Evolutionary conservation across 768 basidiomycete species (phyloP), one percentile per base, ranked within the genome.

Genomic region (Lentinula edodes): DNA sequence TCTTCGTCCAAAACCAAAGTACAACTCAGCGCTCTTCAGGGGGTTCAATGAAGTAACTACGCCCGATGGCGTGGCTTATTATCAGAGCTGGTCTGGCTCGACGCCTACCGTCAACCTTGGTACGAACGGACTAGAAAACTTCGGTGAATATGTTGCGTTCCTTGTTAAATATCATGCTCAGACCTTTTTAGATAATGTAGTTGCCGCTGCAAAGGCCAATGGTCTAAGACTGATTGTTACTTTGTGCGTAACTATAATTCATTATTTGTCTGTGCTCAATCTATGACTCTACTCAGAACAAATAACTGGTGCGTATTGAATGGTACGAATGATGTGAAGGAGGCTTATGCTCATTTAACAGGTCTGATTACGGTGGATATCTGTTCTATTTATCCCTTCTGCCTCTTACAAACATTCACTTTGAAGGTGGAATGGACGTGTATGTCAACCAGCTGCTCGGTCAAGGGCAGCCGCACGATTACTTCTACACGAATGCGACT

Each of bases 361-460:
- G 58, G 58, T 60, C 62, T 54, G 62, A 63, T 34, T 63, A 63
- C 18, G 62, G 55, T 57, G 18, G 34, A 39, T 16, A 20, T 0
- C 12, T 43, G 20, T 56, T 42, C 41, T 43, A 10, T 13, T 6
- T 56, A 36, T n/a, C 35, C n/a, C n/a, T 8, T 23, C 0, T 0
- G 41, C 18, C 39, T 5, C 20, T 55, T 10, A 20, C 16, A 6
- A 52, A 52, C 34, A 10, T 5, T 41, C 6, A n/a, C 18, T 20
- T 23, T 20, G 20, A 41, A 63, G 85, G 85, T 32, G 86, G 86
- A 41, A 87, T 88, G 85, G 86, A 88, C 63, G 83, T 87, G 28
- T 87, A 88, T 66, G 81, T 85, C 52, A 75, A 75, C 18, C 85
- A 87, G 66, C 76, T 88, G 41, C 63, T 78, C 4, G 72, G 72